These are phyloP conservation scores for Solanum lignicaule DNA, from an alignment of 257 asterid species.

Conservation along the genomic window DNA sequence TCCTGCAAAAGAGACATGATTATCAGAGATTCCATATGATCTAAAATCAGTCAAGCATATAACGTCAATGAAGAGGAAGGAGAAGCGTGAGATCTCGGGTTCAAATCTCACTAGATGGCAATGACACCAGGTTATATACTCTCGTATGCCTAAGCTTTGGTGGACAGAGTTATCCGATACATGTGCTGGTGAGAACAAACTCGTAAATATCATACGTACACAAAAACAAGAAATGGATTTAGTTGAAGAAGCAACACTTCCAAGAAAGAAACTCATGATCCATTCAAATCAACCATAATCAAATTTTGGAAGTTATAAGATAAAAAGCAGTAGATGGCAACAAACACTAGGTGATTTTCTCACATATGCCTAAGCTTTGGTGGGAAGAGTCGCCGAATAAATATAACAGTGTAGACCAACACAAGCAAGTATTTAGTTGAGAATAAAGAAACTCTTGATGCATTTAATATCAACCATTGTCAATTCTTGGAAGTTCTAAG, in stretches of 20 bases:
- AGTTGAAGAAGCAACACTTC: neutral
- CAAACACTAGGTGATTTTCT: neutral
- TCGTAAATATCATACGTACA: neutral
- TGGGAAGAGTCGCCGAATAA: neutral
- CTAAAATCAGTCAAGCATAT: neutral
- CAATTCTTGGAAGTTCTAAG: neutral
- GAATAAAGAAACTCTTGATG: neutral
- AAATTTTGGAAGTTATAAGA: neutral
- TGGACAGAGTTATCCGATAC: neutral
- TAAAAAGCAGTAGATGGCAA: neutral
- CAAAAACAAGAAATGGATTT: neutral
- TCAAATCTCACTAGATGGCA: neutral
- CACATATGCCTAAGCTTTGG: neutral
- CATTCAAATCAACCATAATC: neutral
- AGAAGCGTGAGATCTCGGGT: neutral
- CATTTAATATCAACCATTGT: neutral
- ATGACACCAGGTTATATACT: neutral
- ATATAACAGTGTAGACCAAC: neutral
- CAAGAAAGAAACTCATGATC: neutral
- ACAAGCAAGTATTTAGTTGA: neutral
- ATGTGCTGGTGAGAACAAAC: neutral
- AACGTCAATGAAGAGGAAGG: neutral
- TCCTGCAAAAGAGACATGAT: neutral
- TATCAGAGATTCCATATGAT: neutral
- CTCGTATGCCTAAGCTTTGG: neutral